Base-by-base conservation (phyloP, 2,329 filamentous ascomycete species). In the Exophiala mesophila region DNA sequence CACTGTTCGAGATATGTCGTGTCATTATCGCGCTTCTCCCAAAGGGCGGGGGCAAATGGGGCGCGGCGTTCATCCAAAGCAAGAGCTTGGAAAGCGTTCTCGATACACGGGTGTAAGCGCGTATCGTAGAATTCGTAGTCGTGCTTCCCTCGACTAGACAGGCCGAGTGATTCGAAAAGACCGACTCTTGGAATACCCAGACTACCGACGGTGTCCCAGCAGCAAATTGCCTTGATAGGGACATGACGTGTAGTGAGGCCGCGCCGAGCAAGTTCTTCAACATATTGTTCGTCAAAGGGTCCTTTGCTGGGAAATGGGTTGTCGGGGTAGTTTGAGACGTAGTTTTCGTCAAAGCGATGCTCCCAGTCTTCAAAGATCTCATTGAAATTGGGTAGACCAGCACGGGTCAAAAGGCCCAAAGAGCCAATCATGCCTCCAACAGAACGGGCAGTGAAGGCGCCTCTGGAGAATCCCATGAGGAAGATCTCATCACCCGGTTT, bases 1-100 rank as follows among this genome's bases (percentile, higher is more conserved):
- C 64, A 60, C 59, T 72, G 69, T 34, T 64, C 65, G 2, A 71
- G 57, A 10, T 62, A 59, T 48, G 60, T 58, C 4, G 38, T 39
- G 39, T 54, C 49, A 21, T 53, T 48, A 9, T 54, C 47, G 18
- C 55, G 47, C 41, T 60, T 55, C 42, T 57, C 55, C 60, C 60
- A 62, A 6, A 62, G 30, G 3, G 59, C 55, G 3, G 60, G 60
- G 3, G 57, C 49, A 21, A 63, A 63, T 1, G 59, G 58, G 9
- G 52, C 53, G 30, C 60, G 51, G 7, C 56, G 50, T 46, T 63
- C 60, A 13, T 63, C 59, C 5, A 62, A 47, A 3, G 60, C 60
- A 4, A 63, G 53, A 8, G 59, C 59, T 45, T 63, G 60, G 36
- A 62, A 62, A 10, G 59, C 60, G 35, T 61, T 59, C 41, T 62